phyloP scores from a whole-genome alignment of 208 protist genomes.

The Balamuthia mandrillaris region DNA sequence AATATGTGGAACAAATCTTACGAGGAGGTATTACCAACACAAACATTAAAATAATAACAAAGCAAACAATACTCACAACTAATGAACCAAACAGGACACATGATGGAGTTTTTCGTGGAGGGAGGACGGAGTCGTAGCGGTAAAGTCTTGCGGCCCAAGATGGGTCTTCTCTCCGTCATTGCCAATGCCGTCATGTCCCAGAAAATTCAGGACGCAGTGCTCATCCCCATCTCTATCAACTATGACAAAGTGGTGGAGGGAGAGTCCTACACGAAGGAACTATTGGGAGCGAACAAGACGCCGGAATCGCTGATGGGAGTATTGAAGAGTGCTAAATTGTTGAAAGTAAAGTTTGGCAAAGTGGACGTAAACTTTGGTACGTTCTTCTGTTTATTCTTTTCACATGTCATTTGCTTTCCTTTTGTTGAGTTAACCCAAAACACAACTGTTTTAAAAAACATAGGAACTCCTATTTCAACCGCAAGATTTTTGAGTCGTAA shows the following conservation, averaged over 20 bases:
- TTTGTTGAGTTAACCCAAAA: too few species aligned
- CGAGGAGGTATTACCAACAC: background rate
- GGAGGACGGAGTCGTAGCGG: conserved; percentile 55
- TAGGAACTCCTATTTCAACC: background rate
- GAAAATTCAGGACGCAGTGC: conserved; percentile 22
- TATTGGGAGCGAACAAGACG: conserved; percentile 39
- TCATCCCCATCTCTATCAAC: conserved; percentile 53
- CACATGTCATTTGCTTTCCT: background rate
- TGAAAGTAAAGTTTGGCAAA: conserved; percentile 17
- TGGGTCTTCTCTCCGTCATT: conserved; percentile 44
- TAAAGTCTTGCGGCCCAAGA: conserved; percentile 53
- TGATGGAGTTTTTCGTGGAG: conserved; percentile 61
- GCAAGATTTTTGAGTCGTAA: background rate
- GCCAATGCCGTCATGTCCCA: conserved; percentile 40
- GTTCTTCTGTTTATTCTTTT: background rate
- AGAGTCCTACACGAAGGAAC: conserved; percentile 42
- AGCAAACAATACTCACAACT: too few species aligned
- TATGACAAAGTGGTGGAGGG: conserved; percentile 60
- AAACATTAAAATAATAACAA: too few species aligned
- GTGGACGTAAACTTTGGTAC: conserved; percentile 29
- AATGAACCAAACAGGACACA: too few species aligned
- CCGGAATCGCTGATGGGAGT: background rate
- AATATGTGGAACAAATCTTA: conserved; percentile 45
- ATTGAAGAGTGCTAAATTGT: background rate
- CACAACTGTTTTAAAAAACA: too few species aligned